Evolutionary conservation across 2,329 filamentous ascomycete species (phyloP).

Genomic region (Furcasterigmium sp.): DNA sequence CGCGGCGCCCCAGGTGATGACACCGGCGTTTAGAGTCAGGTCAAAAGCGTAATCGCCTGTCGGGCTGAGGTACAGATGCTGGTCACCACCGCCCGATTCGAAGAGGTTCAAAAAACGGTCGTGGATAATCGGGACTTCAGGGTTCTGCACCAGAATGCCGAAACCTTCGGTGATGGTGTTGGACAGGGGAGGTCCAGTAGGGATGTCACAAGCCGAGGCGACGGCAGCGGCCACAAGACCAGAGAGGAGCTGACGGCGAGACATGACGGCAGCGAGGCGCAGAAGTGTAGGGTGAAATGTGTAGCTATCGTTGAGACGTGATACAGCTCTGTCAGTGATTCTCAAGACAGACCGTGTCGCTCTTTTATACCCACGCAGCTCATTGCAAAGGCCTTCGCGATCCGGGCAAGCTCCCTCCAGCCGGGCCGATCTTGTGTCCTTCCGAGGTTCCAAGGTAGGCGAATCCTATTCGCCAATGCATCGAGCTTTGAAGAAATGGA

Average conservation of each 20-base stretch:
- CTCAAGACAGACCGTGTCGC: background rate
- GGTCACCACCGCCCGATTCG: conserved; percentile 29
- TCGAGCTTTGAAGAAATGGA: background rate
- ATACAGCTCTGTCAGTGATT: background rate
- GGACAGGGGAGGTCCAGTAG: conserved; percentile 16
- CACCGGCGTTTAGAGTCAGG: conserved; percentile 30
- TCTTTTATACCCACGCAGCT: conserved; percentile 1
- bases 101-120: conserved; percentile 29
- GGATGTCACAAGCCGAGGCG: conserved; percentile 23
- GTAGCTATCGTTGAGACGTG: background rate
- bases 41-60: conserved; percentile 28
- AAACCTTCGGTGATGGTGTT: conserved; percentile 28
- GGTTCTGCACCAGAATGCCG: conserved; percentile 31
- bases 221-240: conserved; percentile 14
- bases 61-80: conserved; percentile 32
- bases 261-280: background rate
- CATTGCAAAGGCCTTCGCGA: too few relatives aligned
- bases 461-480: background rate
- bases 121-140: conserved; percentile 26
- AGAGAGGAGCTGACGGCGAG: background rate
- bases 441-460: background rate
- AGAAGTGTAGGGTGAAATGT: background rate
- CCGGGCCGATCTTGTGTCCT: too few relatives aligned
- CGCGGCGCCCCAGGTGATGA: conserved; percentile 17
- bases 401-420: too few relatives aligned